Conservation (phyloP, 2,329 filamentous ascomycete genomes). For the Emergomyces africanus region DNA sequence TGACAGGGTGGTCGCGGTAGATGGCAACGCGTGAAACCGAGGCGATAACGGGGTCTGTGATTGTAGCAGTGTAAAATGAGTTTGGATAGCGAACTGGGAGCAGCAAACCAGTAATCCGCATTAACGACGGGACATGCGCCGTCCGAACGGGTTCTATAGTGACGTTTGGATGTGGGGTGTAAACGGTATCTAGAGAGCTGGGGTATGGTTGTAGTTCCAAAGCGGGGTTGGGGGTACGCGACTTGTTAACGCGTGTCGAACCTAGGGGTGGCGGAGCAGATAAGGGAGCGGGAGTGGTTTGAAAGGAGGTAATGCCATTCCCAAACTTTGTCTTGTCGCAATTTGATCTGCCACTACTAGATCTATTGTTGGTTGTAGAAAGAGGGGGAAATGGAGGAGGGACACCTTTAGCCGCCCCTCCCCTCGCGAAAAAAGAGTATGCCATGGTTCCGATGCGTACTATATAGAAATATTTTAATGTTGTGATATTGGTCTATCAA, state of each 20-base stretch:
- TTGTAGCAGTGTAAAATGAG: conserved; percentile 47
- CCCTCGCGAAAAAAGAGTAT: background rate
- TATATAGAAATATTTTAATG: background rate
- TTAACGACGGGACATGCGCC: conserved; percentile 42
- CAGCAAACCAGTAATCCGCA: conserved; percentile 44
- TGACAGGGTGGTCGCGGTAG: conserved; percentile 38
- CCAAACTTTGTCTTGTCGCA: background rate
- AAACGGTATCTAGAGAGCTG: conserved; percentile 10
- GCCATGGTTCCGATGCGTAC: background rate
- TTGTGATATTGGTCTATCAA: background rate
- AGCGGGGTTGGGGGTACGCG: conserved; percentile 18
- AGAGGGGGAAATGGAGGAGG: background rate
- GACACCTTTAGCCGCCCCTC: background rate
- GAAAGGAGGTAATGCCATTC: background rate
- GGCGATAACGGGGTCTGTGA: conserved; percentile 40
- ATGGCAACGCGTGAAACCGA: conserved; percentile 47
- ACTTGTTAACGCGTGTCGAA: background rate
- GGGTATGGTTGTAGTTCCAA: conserved; percentile 17
- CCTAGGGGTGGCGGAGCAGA: conserved; percentile 3
- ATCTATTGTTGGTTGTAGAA: background rate
- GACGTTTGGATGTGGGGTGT: conserved; percentile 36
- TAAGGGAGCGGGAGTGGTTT: background rate
- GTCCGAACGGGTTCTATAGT: conserved; percentile 41
- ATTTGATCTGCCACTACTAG: background rate
- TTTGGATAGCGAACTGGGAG: conserved; percentile 50